phyloP scores from a whole-genome alignment of 2,329 filamentous ascomycete species.

The Fusarium piperis region DNA sequence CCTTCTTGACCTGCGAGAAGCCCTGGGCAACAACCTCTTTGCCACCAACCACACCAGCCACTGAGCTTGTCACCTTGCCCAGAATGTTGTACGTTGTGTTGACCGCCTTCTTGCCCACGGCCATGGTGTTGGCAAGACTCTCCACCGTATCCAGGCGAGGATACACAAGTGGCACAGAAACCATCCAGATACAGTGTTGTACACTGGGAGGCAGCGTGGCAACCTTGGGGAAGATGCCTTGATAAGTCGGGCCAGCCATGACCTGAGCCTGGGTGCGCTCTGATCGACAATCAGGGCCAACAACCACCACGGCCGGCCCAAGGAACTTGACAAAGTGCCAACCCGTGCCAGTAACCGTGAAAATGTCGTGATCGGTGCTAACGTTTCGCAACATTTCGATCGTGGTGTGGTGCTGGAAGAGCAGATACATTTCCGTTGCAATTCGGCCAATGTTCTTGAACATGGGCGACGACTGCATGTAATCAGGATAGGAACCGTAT shows the following conservation, averaged over 20 bases:
- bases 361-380: slow-evolving; percentile 87
- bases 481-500: slow-evolving; percentile 95
- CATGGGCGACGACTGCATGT: slow-evolving; percentile 97
- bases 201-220: slow-evolving; percentile 90
- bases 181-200: slow-evolving; percentile 96
- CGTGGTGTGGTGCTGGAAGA: slow-evolving; percentile 98
- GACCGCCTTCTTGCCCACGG: slow-evolving; percentile 95
- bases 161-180: slow-evolving; percentile 90
- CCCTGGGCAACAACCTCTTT: slow-evolving; percentile 93
- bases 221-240: slow-evolving; percentile 96
- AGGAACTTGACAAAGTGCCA: slow-evolving; percentile 99
- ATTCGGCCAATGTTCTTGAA: slow-evolving; percentile 98
- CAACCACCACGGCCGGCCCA: slow-evolving; percentile 87
- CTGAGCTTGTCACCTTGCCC: slow-evolving; percentile 92
- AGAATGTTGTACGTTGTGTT: slow-evolving; percentile 97
- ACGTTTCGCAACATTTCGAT: slow-evolving; percentile 92
- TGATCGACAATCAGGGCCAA: slow-evolving; percentile 90
- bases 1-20: slow-evolving; percentile 95
- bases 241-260: slow-evolving; percentile 95
- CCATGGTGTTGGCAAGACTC: slow-evolving; percentile 88
- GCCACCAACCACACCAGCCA: slow-evolving; percentile 93
- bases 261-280: slow-evolving; percentile 92
- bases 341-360: slow-evolving; percentile 95
- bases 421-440: slow-evolving; percentile 95
- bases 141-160: slow-evolving; percentile 92